Percentiles rank a stretch among this genome's conserved stretches.
Evolutionary conservation across 2,329 filamentous ascomycete species (phyloP).

Genomic region (Cladosporium sp.): DNA sequence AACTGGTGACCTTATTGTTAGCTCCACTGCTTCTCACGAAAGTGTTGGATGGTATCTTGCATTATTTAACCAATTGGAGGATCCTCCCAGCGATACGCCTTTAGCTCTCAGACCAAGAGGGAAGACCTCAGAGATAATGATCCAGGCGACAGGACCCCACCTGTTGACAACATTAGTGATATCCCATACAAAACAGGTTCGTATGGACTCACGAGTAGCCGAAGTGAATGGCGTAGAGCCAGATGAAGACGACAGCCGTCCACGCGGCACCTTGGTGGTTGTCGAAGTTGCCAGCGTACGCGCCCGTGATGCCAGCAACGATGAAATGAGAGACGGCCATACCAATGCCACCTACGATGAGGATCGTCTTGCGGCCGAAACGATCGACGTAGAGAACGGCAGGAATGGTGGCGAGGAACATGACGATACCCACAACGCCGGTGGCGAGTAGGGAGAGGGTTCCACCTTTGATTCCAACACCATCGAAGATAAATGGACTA

Average conservation of each 20-base stretch:
- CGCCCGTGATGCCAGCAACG: constrained; percentile 45
- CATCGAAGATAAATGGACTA: constrained; percentile 43
- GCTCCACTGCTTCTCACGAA: neutral
- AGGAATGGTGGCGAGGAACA: constrained; percentile 65
- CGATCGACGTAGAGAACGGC: constrained; percentile 64
- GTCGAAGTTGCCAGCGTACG: constrained; percentile 53
- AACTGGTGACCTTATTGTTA: constrained; percentile 12
- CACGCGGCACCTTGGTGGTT: constrained; percentile 56
- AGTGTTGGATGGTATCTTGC: neutral
- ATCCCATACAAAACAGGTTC: neutral
- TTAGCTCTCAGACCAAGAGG: constrained; percentile 26
- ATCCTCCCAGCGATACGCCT: constrained; percentile 22
- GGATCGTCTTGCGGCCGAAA: constrained; percentile 39
- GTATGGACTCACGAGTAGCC: constrained; percentile 52
- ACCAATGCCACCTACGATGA: constrained; percentile 34
- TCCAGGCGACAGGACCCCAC: constrained; percentile 68
- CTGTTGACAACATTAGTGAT: neutral
- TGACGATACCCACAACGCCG: constrained; percentile 66
- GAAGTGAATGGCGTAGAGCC: constrained; percentile 70
- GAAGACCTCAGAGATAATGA: constrained; percentile 36
- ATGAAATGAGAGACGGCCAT: constrained; percentile 38
- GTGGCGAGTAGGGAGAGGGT: constrained; percentile 60
- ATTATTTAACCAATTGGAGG: constrained; percentile 25
- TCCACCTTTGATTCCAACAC: constrained; percentile 43
- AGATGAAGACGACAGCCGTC: constrained; percentile 64